Evolutionary conservation across 257 asterid genomes (phyloP), one percentile per base, ranked within the genome.

Genomic region (Leonotis leonurus): DNA sequence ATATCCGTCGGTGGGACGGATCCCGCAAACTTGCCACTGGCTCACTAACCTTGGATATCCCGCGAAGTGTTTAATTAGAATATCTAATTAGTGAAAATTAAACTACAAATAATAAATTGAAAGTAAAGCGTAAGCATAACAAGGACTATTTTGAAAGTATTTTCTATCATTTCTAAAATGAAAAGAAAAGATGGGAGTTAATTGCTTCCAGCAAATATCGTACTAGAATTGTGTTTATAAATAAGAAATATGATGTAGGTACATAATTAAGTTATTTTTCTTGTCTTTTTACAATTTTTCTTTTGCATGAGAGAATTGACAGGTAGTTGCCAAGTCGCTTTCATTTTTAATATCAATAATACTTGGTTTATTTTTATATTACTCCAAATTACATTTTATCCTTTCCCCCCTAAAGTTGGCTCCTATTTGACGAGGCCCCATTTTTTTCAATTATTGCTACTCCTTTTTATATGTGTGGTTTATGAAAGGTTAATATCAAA

Each of bases 291-390:
- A 1, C 12, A 1, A 2, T 41, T 10, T 3, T 45, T 17, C 11
- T 45, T 18, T 48, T n/a, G n/a, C n/a, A n/a, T n/a, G n/a, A 61
- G 66, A 21, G 1, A 32, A 44, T 26, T 32, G 64, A 60, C 41
- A 43, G 52, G 69, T 72, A 3, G 77, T 60, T 71, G 60, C 40
- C 56, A 13, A 55, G 51, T 73, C 70, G 32, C 62, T 61, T 36
- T 73, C 78, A 40, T 20, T 35, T 9, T 35, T n/a, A n/a, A n/a
- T 24, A 18, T 53, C 65, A 45, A 25, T 29, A 55, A 1, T 16
- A 7, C 27, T 17, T 17, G n/a, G n/a, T n/a, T n/a, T 16, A 27
- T 29, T 55, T 54, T 55, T 25, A 17, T 43, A 36, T 46, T 41
- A n/a, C 25, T 43, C 12, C 18, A 2, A 17, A 36, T 14, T 35